Conservation (phyloP, 139 green algal species). For the Astrephomene gubernaculifera region DNA sequence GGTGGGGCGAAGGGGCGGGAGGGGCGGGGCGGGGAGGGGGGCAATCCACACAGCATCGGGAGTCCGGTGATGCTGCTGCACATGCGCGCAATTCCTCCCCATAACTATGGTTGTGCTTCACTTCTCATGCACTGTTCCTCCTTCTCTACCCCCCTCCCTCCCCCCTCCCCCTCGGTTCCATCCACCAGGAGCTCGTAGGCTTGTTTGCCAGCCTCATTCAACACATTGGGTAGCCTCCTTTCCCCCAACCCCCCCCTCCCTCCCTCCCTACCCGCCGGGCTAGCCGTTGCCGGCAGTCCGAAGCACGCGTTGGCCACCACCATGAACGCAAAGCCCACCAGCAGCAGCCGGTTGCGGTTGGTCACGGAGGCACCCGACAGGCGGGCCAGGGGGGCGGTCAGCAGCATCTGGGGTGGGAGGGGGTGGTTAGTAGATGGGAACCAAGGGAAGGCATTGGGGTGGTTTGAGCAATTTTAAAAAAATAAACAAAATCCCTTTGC, state of each 20-base stretch:
- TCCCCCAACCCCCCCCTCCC: no score
- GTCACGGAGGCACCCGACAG: slow-evolving; percentile 54
- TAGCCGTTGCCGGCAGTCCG: slow-evolving; percentile 29
- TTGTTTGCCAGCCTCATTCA: no score
- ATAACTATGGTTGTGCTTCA: no score
- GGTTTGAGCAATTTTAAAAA: no score
- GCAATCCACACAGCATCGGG: neutral
- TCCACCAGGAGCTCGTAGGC: no score
- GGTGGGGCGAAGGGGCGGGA: neutral
- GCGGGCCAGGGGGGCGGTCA: slow-evolving; percentile 78
- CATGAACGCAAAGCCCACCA: slow-evolving; percentile 75
- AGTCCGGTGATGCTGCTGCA: no score
- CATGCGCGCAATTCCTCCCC: no score
- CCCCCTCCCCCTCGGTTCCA: no score
- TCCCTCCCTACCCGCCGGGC: slow-evolving; percentile 37
- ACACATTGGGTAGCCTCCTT: no score
- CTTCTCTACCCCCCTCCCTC: no score
- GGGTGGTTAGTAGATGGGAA: neutral
- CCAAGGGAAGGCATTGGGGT: neutral
- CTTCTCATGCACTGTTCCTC: no score
- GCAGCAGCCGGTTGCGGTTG: slow-evolving; percentile 76
- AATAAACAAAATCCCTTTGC: no score
- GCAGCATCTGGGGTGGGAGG: slow-evolving; percentile 53
- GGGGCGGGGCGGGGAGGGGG: neutral
- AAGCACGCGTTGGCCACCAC: slow-evolving; percentile 74